Evolutionary conservation across 2,329 filamentous ascomycete species (phyloP).

Genomic region (Septoria linicola): DNA sequence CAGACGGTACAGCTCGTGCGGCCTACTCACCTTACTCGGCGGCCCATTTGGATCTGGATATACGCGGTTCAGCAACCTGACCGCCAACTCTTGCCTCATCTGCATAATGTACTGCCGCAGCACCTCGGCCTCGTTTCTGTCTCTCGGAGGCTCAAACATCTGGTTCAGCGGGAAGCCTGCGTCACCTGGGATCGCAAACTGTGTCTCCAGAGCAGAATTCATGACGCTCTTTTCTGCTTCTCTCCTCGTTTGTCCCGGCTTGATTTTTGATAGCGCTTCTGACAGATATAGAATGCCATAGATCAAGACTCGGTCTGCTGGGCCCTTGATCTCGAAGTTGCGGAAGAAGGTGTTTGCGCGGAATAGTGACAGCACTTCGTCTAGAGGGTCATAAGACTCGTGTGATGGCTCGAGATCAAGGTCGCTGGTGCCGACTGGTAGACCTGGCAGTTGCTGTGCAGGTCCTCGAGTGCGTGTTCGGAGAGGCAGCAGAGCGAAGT

Average conservation of each 20-base stretch:
- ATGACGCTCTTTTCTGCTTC: conserved; percentile 75
- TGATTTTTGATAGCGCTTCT: conserved; percentile 86
- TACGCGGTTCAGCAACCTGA: conserved; percentile 77
- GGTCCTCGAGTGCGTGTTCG: conserved; percentile 95
- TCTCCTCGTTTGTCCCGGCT: conserved; percentile 65
- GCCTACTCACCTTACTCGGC: conserved; percentile 61
- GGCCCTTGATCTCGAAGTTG: conserved; percentile 98
- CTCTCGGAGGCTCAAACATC: conserved; percentile 85
- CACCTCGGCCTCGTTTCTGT: conserved; percentile 85
- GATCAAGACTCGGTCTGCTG: conserved; percentile 88
- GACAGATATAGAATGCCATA: conserved; percentile 95
- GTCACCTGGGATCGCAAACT: conserved; percentile 93
- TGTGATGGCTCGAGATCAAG: conserved; percentile 70
- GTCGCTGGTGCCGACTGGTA: conserved; percentile 54
- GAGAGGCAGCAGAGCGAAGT: conserved; percentile 91
- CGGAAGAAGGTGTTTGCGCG: conserved; percentile 98
- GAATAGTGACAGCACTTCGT: conserved; percentile 90
- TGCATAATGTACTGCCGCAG: conserved; percentile 87
- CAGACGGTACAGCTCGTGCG: neutral
- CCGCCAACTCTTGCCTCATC: conserved; percentile 86
- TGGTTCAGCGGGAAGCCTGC: conserved; percentile 92
- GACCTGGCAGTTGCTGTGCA: conserved; percentile 74
- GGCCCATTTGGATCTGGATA: conserved; percentile 69
- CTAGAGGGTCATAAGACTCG: conserved; percentile 93
- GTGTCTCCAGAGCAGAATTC: conserved; percentile 84